These are phyloP conservation scores for Sanghuangporus sanghuang DNA, from an alignment of 1,284 basidiomycete genomes.

Conservation along the genomic window DNA sequence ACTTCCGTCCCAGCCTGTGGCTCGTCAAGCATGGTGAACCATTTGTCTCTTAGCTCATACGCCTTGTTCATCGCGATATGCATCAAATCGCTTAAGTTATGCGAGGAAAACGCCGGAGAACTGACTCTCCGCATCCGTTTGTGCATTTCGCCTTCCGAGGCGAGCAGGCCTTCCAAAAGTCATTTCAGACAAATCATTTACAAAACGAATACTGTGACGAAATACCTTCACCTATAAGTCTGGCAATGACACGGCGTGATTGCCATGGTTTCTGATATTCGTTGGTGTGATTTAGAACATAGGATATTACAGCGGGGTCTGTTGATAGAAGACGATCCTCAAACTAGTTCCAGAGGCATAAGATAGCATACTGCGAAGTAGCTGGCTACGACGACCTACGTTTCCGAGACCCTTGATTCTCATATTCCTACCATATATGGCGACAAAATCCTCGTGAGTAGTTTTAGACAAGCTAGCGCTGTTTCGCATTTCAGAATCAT, in stretches of 20 bases:
- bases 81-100: constrained; percentile 63
- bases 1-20: not conserved
- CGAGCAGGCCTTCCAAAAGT: constrained; percentile 47
- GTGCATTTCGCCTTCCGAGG: constrained; percentile 68
- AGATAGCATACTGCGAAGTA: constrained; percentile 6
- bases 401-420: constrained; percentile 20
- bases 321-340: constrained; percentile 71
- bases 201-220: not conserved
- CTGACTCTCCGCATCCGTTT: constrained; percentile 71
- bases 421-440: constrained; percentile 18
- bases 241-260: constrained; percentile 64
- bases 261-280: constrained; percentile 80
- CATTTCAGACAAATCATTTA: not conserved
- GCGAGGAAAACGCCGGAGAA: constrained; percentile 71
- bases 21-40: constrained; percentile 40
- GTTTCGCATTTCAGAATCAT: not conserved
- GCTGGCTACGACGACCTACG: constrained; percentile 6
- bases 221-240: constrained; percentile 60
- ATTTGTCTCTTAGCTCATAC: constrained; percentile 52
- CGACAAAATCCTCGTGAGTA: constrained; percentile 16
- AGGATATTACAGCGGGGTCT: constrained; percentile 63
- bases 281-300: constrained; percentile 63
- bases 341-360: constrained; percentile 41
- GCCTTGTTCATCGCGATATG: constrained; percentile 70
- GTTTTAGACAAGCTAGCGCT: constrained; percentile 3